Evolutionary conservation across 1,284 basidiomycete genomes (phyloP).

Genomic region (Moesziomyces antarcticus): DNA sequence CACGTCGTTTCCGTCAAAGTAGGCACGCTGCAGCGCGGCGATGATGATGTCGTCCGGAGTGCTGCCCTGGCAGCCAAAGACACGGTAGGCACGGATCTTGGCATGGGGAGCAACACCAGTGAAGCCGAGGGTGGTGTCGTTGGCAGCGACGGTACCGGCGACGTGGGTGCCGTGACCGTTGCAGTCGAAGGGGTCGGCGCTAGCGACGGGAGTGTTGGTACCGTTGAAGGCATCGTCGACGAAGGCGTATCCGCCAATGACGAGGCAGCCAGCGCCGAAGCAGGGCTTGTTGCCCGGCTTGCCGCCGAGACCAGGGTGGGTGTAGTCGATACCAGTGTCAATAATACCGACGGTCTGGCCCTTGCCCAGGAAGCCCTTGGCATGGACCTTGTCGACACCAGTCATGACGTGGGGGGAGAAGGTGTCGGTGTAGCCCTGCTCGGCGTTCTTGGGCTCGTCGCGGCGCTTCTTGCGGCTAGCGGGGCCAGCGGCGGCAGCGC

Average conservation of each 20-base stretch:
- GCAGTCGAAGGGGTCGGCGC: constrained; percentile 69
- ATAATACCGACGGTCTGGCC: constrained; percentile 73
- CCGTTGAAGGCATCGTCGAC: constrained; percentile 68
- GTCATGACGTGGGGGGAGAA: constrained; percentile 58
- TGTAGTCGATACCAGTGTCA: constrained; percentile 73
- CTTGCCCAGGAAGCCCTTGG: constrained; percentile 71
- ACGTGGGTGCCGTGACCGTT: constrained; percentile 72
- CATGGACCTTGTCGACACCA: constrained; percentile 72
- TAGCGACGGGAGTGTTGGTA: constrained; percentile 63
- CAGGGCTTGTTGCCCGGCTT: constrained; percentile 51
- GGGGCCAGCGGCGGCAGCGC: constrained; percentile 5
- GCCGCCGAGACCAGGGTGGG: constrained; percentile 74
- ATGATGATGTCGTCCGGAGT: constrained; percentile 68
- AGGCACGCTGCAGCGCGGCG: constrained; percentile 63
- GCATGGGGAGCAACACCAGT: constrained; percentile 55
- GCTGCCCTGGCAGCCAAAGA: constrained; percentile 69
- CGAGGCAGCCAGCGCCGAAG: constrained; percentile 51
- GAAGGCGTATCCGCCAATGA: constrained; percentile 50
- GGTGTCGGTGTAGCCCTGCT: constrained; percentile 39
- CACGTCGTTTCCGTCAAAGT: constrained; percentile 70
- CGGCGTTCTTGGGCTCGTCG: constrained; percentile 32
- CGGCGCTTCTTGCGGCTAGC: constrained; percentile 30
- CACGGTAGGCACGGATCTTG: constrained; percentile 67
- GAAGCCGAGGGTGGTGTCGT: constrained; percentile 68
- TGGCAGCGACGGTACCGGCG: constrained; percentile 75